Evolutionary conservation across 78 protist genomes (phyloP).

Genomic region (Speleostelium caveatum): DNA sequence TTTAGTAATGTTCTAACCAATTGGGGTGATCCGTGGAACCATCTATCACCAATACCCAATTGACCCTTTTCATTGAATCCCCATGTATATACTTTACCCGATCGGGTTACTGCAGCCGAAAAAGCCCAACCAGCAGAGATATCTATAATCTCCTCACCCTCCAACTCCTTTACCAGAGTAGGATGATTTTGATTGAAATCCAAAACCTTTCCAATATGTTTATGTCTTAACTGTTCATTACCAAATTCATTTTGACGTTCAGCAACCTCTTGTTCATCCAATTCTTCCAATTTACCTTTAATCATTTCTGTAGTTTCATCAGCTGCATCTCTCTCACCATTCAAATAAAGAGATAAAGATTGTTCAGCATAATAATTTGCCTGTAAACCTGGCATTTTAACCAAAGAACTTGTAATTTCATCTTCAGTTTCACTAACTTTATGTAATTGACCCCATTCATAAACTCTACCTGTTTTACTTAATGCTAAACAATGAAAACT

Average conservation of each 20-base stretch:
- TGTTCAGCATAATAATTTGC: constrained; percentile 27
- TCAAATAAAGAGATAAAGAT: constrained; percentile 44
- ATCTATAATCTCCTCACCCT: constrained; percentile 12
- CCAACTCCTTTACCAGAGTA: not conserved
- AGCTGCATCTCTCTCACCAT: constrained; percentile 44
- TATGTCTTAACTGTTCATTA: not conserved
- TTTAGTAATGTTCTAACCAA: constrained; percentile 2
- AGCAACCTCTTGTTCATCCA: not conserved
- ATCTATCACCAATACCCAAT: constrained; percentile 67
- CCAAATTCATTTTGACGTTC: not conserved
- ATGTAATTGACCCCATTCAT: constrained; percentile 78
- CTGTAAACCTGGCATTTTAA: constrained; percentile 47
- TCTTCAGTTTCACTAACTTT: not conserved
- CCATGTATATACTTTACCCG: constrained; percentile 70
- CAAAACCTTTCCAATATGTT: constrained; percentile 56
- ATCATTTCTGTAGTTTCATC: constrained; percentile 6
- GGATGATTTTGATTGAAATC: constrained; percentile 53
- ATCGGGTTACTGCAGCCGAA: constrained; percentile 31
- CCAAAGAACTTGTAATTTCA: constrained; percentile 10
- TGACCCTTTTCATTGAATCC: constrained; percentile 85
- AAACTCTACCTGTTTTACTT: constrained; percentile 66
- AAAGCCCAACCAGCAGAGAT: constrained; percentile 78
- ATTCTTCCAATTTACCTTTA: not conserved
- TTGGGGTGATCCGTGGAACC: constrained; percentile 56
- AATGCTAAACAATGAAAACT: constrained; percentile 62